Conservation (phyloP, 805 yeast genomes). For the Candida yuanshanica region DNA sequence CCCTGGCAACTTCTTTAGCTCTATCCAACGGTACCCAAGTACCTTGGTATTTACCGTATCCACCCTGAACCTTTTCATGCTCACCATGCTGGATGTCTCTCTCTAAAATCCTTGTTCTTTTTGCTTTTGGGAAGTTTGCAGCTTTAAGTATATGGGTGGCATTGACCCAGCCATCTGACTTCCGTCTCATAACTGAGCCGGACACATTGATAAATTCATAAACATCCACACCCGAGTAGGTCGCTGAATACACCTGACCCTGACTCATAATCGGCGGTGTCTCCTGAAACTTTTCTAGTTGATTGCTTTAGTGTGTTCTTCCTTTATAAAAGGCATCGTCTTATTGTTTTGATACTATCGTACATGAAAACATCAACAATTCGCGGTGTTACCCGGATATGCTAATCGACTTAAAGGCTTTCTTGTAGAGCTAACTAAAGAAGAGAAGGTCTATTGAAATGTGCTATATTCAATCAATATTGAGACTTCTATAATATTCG, state of each 20-base stretch:
- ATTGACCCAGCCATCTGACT: constrained; percentile 78
- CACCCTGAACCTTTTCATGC: constrained; percentile 95
- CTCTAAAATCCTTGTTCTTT: constrained; percentile 85
- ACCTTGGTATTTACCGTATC: constrained; percentile 95
- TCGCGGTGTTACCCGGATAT: not conserved
- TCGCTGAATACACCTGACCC: constrained; percentile 60
- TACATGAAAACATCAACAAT: not conserved
- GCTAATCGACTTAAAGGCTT: not conserved
- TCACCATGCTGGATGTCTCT: constrained; percentile 85
- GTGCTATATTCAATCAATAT: too few relatives aligned
- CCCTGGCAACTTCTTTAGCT: constrained; percentile 63
- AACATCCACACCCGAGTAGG: constrained; percentile 77
- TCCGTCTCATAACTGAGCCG: constrained; percentile 74
- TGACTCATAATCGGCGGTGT: too few relatives aligned
- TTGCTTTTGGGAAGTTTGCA: constrained; percentile 91
- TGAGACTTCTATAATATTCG: too few relatives aligned
- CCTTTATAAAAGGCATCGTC: too few relatives aligned
- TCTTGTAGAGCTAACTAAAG: too few relatives aligned
- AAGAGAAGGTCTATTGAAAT: too few relatives aligned
- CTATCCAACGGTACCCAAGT: constrained; percentile 89
- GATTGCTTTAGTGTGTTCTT: too few relatives aligned
- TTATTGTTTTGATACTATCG: not conserved
- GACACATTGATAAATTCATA: constrained; percentile 67
- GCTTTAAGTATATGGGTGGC: constrained; percentile 94
- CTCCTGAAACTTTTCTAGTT: too few relatives aligned